Evolutionary conservation across 2,329 filamentous ascomycete genomes (phyloP).

Genomic region (Chrysosporium keratinophilum): DNA sequence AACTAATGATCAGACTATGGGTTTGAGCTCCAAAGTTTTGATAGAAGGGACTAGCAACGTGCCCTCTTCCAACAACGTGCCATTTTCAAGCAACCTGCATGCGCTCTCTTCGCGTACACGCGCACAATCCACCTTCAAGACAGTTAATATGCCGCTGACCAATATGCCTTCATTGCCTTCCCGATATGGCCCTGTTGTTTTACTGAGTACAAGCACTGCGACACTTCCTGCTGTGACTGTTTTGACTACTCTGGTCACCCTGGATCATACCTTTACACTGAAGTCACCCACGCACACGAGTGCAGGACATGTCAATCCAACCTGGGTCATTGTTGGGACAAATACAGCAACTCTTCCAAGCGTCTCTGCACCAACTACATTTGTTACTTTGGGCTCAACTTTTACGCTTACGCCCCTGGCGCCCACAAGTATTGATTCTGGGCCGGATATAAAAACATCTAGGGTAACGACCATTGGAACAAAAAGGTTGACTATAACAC

Average conservation of each 20-base stretch:
- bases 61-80: too few species aligned
- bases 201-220: slow-evolving; percentile 1
- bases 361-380: slow-evolving; percentile 1
- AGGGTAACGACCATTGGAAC: slow-evolving; percentile 1
- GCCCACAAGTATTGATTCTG: not conserved
- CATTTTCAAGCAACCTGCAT: too few species aligned
- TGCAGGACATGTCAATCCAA: not conserved
- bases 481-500: not conserved
- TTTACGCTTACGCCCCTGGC: not conserved
- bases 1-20: too few species aligned
- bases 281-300: slow-evolving; percentile 1
- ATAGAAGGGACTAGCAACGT: too few species aligned
- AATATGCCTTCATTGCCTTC: not conserved
- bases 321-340: slow-evolving; percentile 10
- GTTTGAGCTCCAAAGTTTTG: too few species aligned
- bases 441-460: not conserved
- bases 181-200: slow-evolving; percentile 2
- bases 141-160: not conserved
- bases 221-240: slow-evolving; percentile 10
- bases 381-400: not conserved
- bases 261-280: slow-evolving; percentile 8
- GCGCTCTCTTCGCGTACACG: too few species aligned
- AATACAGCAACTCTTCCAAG: slow-evolving; percentile 4
- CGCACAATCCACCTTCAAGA: not conserved
- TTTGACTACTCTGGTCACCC: slow-evolving; percentile 3